Conservation (phyloP, 352 stramenopile genomes). For the Phytophthora boehmeriae region DNA sequence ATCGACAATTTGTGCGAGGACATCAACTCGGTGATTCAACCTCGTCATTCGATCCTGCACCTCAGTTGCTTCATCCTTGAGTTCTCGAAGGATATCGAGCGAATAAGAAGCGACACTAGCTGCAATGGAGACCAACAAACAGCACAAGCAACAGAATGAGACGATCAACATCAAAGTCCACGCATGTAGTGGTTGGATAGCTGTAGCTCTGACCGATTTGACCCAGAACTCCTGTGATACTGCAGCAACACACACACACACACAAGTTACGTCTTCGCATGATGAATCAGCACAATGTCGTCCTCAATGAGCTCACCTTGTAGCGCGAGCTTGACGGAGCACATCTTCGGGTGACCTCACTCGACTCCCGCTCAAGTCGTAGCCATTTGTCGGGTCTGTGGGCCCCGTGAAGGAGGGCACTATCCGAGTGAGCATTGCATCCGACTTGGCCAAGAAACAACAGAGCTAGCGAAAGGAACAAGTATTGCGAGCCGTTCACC, state of each 20-base stretch:
- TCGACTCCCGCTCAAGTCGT: conserved; percentile 16
- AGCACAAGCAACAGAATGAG: not conserved
- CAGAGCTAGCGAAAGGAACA: not conserved
- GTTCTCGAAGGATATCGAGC: conserved; percentile 53
- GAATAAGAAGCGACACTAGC: conserved; percentile 54
- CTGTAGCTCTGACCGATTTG: conserved; percentile 47
- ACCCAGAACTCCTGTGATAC: conserved; percentile 52
- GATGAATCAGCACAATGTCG: not conserved
- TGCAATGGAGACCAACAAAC: conserved; percentile 11
- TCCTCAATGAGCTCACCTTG: conserved; percentile 20
- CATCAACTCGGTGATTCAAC: conserved; percentile 39
- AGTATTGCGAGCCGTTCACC: not conserved
- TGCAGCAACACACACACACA: conserved; percentile 15
- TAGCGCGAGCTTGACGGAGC: conserved; percentile 51
- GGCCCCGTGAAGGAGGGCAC: conserved; percentile 23
- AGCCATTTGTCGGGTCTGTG: conserved; percentile 3
- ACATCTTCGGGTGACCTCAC: conserved; percentile 44
- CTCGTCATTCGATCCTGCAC: conserved; percentile 35
- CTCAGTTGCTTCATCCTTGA: conserved; percentile 41
- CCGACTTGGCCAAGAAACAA: not conserved
- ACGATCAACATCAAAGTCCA: not conserved
- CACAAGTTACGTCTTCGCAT: not conserved
- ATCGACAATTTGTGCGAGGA: conserved; percentile 37
- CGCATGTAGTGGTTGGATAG: not conserved
- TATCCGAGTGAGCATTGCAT: conserved; percentile 25